A percentile compares a stretch with the other conserved stretches of the same genome.
Evolutionary conservation across 345 rosid genomes (phyloP).

Genomic region (Combretum micranthum): DNA sequence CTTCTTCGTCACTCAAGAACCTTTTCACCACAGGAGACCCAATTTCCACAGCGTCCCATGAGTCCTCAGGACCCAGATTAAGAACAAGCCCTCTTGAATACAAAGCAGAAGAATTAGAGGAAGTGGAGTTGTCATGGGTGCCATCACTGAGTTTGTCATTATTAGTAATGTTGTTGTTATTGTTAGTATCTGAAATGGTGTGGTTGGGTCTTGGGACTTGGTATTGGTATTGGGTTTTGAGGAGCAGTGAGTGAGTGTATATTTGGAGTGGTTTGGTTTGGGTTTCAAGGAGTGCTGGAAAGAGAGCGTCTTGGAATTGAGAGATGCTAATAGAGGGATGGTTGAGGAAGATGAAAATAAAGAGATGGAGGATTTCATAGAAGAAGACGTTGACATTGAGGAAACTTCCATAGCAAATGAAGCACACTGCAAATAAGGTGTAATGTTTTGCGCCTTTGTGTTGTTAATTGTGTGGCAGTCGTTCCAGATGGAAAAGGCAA

Average conservation of each 20-base stretch:
- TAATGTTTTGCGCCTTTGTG: too few relatives aligned
- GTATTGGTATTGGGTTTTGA: conserved; percentile 26
- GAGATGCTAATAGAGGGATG: conserved; percentile 19
- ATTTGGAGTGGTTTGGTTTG: conserved; percentile 10
- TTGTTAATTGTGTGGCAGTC: too few relatives aligned
- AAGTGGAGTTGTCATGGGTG: conserved; percentile 10
- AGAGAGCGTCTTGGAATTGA: conserved; percentile 14
- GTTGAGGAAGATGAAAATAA: conserved; percentile 4
- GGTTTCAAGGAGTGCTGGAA: conserved; percentile 2
- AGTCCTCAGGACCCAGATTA: conserved; percentile 39
- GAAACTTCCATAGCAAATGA: too few relatives aligned
- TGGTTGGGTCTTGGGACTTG: conserved; percentile 10
- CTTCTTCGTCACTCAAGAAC: conserved; percentile 68
- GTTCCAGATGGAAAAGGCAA: too few relatives aligned
- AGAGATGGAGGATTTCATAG: too few relatives aligned
- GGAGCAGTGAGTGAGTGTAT: conserved; percentile 43
- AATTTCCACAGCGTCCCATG: conserved; percentile 67
- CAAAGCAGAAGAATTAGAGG: conserved; percentile 14
- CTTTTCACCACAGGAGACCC: conserved; percentile 88
- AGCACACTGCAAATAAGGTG: too few relatives aligned
- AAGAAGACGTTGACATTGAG: too few relatives aligned
- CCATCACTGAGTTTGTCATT: conserved; percentile 1
- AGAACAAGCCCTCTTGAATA: conserved; percentile 47
- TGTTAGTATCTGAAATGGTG: conserved; percentile 19
- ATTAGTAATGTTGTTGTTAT: conserved; percentile 10